Base-by-base conservation (phyloP, 164 flowering plant species). In the Warburgia ugandensis region DNA sequence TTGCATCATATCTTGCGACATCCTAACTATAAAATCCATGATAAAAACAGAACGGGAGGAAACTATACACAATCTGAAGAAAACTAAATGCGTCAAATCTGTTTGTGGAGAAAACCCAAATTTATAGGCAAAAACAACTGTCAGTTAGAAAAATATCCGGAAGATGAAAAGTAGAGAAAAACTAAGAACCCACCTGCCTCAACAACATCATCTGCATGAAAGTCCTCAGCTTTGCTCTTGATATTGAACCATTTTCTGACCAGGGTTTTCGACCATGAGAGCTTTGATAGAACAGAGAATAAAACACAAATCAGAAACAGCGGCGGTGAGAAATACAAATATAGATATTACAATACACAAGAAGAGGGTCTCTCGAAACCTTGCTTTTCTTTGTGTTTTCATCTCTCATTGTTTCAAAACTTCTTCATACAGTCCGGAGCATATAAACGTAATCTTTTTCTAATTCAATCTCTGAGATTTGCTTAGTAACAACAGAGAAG, bases 341-440 rank as follows among this genome's bases (percentile, higher is more conserved):
- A 45, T 29, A 45, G 26, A 25, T 22, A 20, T 7, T 2, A 35
- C 19, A 16, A 17, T 5, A 32, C 10, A 32, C 12, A 32, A 33
- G 14, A n/a, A 26, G 20, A 4, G n/a, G n/a, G n/a, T n/a, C n/a
- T n/a, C n/a, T n/a, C n/a, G 55, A 67, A 58, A 84, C 92, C 94
- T 87, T 91, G 87, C 81, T 83, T 75, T 81, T 87, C 83, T 83
- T 83, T 55, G 72, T 60, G 73, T 69, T 85, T 52, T 64, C 98
- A 77, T 85, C 95, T 74, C 75, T 76, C 95, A 85, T 87, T 73
- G 80, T 87, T 69, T 54, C 86, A 70, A 53, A 60, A 60, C 72
- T 68, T 56, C 68, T 61, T 81, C 92, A 81, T 88, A 67, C 74
- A 80, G 65, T 66, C 54, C 29, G 12, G 2, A 26, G 5, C 16